These are phyloP conservation scores for Artemisia tridentata DNA, from an alignment of 129 eudicot genomes.

Conservation along the genomic window DNA sequence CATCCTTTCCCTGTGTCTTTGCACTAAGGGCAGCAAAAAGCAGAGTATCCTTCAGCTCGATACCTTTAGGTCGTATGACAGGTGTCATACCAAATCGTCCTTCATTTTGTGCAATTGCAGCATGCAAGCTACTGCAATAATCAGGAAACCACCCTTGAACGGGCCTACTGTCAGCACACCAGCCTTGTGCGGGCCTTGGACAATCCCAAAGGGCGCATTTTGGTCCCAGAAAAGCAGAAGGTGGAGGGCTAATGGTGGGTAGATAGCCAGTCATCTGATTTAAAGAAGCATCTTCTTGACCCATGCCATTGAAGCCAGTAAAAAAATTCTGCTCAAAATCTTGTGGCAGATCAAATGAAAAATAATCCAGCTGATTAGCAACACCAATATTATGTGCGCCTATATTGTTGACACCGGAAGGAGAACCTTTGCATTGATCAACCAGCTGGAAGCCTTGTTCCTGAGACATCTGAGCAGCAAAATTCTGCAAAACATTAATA, in stretches of 20 bases:
- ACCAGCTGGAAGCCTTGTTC: conserved; percentile 45
- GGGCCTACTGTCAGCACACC: conserved; percentile 69
- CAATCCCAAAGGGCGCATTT: conserved; percentile 99
- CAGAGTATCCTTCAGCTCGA: conserved; percentile 83
- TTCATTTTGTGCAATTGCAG: conserved; percentile 78
- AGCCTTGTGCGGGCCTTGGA: conserved; percentile 73
- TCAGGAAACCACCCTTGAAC: conserved; percentile 77
- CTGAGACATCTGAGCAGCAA: conserved; percentile 43
- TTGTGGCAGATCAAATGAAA: conserved; percentile 50
- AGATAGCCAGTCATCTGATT: conserved; percentile 50
- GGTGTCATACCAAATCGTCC: conserved; percentile 88
- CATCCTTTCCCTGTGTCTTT: conserved; percentile 82
- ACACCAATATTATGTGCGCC: conserved; percentile 36
- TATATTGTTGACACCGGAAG: conserved; percentile 42
- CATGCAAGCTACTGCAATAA: conserved; percentile 82
- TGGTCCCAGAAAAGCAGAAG: conserved; percentile 92
- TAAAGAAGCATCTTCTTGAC: conserved; percentile 36
- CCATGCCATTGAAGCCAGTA: conserved; percentile 43
- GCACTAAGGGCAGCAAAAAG: conserved; percentile 94
- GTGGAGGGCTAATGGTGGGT: conserved; percentile 75
- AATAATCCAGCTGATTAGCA: conserved; percentile 48
- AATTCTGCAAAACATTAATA: conserved; percentile 36
- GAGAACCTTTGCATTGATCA: conserved; percentile 59
- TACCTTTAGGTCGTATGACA: conserved; percentile 90
- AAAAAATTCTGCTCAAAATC: conserved; percentile 48